Base-by-base conservation (phyloP, 805 yeast species). In the Suhomyces vadensis region DNA sequence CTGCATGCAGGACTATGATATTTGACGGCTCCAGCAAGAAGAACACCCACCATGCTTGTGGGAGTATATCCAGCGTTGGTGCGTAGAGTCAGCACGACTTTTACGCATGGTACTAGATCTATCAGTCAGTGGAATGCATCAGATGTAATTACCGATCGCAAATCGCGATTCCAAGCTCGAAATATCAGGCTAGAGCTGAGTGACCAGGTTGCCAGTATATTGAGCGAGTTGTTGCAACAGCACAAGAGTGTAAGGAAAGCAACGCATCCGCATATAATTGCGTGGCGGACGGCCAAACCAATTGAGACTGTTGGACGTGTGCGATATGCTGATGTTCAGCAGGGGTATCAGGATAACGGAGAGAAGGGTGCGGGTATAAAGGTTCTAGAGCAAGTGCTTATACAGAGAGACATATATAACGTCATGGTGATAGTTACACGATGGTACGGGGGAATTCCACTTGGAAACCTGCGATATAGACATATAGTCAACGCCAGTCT, bases 401-500 rank as follows among this genome's bases (percentile, higher is more conserved):
- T 78, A 16, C 63, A 78, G 23, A 59, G 76, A 5, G 63, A 75
- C 29, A 42, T 81, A 9, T 61, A 73, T 3, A 82, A 85, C 56
- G 75, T 81, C 0, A 54, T 87, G 13, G 75, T 87, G 1, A 81
- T 87, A 21, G 94, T 85, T 0, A 78, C 87, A 0, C 59, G 96
- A 47, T 87, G 95, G 95, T 85, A 84, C 56, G 92, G 92, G 1
- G 95, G 95, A 0, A 72, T 74, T 0, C 87, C 86, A 3, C 57
- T 87, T 31, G 95, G 95, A 0, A 74, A 87, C 4, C 74, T 80
- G 19, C 62, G 96, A 43, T 87, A 87, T 55, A 71, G 87, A 46
- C 83, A 81, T 52, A 86, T 87, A 4, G 73, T 79, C 38, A 71
- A 74, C 20, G 78, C 76, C 10, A 83, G 82, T 0, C 64, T 69